Conservation (phyloP, 164 flowering plant species). For the Berberis vulgaris region DNA sequence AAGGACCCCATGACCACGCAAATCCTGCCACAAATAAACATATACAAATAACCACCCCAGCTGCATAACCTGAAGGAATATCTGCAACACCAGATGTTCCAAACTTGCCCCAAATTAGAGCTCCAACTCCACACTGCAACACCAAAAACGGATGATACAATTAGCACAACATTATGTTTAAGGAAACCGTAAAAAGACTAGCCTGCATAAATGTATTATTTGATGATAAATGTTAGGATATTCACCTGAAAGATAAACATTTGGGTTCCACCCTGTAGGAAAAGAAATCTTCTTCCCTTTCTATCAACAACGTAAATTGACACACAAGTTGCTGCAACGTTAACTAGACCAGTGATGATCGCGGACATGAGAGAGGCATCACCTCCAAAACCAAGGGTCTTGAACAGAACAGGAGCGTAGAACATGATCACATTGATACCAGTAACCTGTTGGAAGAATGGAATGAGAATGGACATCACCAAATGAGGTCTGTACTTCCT, state of each 20-base stretch:
- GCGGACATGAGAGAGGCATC: conserved; percentile 14
- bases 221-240: background rate
- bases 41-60: conserved; percentile 3
- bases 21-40: conserved; percentile 7
- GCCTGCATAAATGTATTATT: too few species aligned
- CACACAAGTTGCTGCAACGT: conserved; percentile 7
- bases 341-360: conserved; percentile 13
- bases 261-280: conserved; percentile 15
- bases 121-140: conserved; percentile 6
- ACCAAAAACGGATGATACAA: background rate
- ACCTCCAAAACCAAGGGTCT: conserved; percentile 16
- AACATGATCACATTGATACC: conserved; percentile 17
- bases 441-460: conserved; percentile 20
- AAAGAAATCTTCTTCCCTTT: conserved; percentile 11
- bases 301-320: conserved; percentile 8
- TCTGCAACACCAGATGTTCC: conserved; percentile 3
- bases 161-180: background rate
- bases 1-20: conserved; percentile 18
- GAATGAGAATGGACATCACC: conserved; percentile 13
- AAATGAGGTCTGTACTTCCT: conserved; percentile 19
- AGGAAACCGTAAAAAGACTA: background rate
- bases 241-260: conserved; percentile 15
- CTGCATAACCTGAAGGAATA: background rate
- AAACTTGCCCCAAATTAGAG: conserved; percentile 5
- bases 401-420: conserved; percentile 16